phyloP scores from a whole-genome alignment of 352 stramenopile species.

The Phytophthora melonis region DNA sequence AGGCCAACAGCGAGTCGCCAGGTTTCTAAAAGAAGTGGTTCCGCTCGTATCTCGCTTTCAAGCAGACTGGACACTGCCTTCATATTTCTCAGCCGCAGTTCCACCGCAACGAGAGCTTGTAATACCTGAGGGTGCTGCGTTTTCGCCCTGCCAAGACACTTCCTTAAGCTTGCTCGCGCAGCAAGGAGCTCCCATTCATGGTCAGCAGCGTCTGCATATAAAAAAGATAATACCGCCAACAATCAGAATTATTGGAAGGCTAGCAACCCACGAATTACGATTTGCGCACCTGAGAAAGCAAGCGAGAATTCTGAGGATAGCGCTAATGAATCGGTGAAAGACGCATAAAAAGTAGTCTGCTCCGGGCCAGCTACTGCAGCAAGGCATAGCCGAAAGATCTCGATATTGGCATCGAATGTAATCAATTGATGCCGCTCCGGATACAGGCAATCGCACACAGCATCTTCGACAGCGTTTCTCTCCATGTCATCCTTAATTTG shows the following conservation, averaged over 20 bases:
- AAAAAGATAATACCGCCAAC: slow-evolving; percentile 4
- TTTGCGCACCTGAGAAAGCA: slow-evolving; percentile 50
- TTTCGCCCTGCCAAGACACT: slow-evolving; percentile 41
- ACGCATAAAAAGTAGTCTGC: slow-evolving; percentile 45
- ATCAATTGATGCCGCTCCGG: slow-evolving; percentile 46
- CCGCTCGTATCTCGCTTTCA: slow-evolving; percentile 36
- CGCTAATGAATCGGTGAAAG: slow-evolving; percentile 41
- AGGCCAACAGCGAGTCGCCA: slow-evolving; percentile 63
- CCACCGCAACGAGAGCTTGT: slow-evolving; percentile 49
- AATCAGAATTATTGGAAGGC: background rate
- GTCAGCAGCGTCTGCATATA: slow-evolving; percentile 40
- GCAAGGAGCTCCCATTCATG: slow-evolving; percentile 63
- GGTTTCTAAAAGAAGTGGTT: slow-evolving; percentile 49
- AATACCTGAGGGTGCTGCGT: slow-evolving; percentile 44
- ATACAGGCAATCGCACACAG: slow-evolving; percentile 56
- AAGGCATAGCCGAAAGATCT: slow-evolving; percentile 52
- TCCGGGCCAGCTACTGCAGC: slow-evolving; percentile 39
- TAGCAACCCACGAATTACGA: background rate
- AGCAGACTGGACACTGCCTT: slow-evolving; percentile 51
- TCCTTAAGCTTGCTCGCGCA: slow-evolving; percentile 46
- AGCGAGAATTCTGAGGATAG: slow-evolving; percentile 54
- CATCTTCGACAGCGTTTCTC: slow-evolving; percentile 39
- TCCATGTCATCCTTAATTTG: slow-evolving; percentile 29
- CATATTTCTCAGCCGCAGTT: slow-evolving; percentile 52
- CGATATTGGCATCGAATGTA: slow-evolving; percentile 40